Base-by-base conservation (phyloP, 1,139 yeast genomes). In the Taphrina populina region DNA sequence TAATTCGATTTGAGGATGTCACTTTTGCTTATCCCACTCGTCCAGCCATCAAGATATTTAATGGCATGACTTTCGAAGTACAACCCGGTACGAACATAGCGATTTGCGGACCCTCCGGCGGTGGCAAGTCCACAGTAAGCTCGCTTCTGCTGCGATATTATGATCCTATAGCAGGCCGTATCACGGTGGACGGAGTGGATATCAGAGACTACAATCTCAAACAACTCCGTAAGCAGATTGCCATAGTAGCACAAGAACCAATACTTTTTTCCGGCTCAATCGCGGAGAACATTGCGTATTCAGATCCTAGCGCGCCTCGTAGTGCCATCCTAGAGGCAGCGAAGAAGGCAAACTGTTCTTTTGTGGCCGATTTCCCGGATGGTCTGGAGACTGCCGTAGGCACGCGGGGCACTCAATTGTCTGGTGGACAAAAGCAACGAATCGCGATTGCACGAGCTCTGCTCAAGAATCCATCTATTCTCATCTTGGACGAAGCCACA, bases 221-320 rank as follows among this genome's bases (percentile, higher is more conserved):
- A 68, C 79, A 83, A 27, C 73, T 86, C 64, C 76, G 97, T 61
- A 71, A 82, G 30, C 78, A 82, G 58, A 71, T 88, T 29, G 96
- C 96, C 7, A 85, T 88, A 59, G 97, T 92, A 2, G 92, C 87
- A 61, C 98, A 92, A 69, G 97, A 90, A 64, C 96, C 97, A 0
- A 80, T 87, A n/a, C 73, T 92, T 57, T 88, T 88, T 74, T 84
- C 94, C 51, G 96, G 96, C 1, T 81, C 95, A 0, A 82, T 92
- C 34, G 80, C 84, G 55, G 96, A 88, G 21, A 92, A 92, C 65
- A 84, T 92, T 54, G 76, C 81, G 5, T 90, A 88, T 67, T 96
- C 96, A 0, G 70, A 67, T 54, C 76, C 73, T 8, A 74, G 74
- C 47, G 83, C 84, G 17, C 75, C 81, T 1, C 74, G 78, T 27